phyloP scores from a whole-genome alignment of 208 protist species.

The Wallacemonas sp. region DNA sequence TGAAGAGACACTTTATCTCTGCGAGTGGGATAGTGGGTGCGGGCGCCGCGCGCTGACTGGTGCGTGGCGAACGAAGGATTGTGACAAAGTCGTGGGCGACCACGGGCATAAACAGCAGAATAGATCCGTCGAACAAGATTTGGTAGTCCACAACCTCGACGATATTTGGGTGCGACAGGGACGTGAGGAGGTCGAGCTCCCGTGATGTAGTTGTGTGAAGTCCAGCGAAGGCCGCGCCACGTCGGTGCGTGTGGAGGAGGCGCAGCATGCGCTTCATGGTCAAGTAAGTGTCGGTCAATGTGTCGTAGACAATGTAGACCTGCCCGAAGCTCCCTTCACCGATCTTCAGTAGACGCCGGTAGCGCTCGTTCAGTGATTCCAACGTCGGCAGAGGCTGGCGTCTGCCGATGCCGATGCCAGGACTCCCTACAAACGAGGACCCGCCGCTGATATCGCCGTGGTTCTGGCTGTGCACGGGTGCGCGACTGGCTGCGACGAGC shows the following conservation, averaged over 20 bases:
- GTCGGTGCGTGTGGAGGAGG: constrained; percentile 50
- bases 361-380: constrained; percentile 43
- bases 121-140: constrained; percentile 56
- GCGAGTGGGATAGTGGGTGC: constrained; percentile 63
- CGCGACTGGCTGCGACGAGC: constrained; percentile 2
- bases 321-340: constrained; percentile 87
- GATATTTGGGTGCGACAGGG: constrained; percentile 74
- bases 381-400: constrained; percentile 8
- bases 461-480: not conserved
- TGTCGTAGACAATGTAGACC: constrained; percentile 87
- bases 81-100: constrained; percentile 72
- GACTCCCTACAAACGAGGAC: not conserved
- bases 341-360: constrained; percentile 69
- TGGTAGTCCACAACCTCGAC: constrained; percentile 66
- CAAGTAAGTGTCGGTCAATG: constrained; percentile 48
- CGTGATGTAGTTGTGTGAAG: constrained; percentile 76
- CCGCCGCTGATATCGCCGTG: not conserved
- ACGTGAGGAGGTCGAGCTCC: constrained; percentile 69
- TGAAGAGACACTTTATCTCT: constrained; percentile 79
- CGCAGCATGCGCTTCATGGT: constrained; percentile 84
- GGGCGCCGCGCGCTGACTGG: constrained; percentile 4
- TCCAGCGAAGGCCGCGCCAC: constrained; percentile 29
- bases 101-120: constrained; percentile 75
- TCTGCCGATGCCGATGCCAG: not conserved
- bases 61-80: constrained; percentile 31